A percentile compares a stretch with the other conserved stretches of the same genome.
Conservation (phyloP, 169 alveolate species). For the Eimeria praecox region DNA sequence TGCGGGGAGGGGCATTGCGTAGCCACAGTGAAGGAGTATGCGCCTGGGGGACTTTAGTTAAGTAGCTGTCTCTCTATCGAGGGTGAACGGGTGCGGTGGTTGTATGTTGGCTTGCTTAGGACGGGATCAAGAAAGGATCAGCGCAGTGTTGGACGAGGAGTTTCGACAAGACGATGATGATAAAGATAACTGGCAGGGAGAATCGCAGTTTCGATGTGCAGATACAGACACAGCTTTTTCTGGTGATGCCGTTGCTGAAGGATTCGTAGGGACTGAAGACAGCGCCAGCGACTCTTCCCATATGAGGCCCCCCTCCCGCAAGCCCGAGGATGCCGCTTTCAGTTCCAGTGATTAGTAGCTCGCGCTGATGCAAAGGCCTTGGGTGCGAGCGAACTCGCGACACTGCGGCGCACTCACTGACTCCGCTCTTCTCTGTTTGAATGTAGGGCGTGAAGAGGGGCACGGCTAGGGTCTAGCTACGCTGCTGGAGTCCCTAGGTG, state of each 20-base stretch:
- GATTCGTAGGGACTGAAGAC: conserved; percentile 11
- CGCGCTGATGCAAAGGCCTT: background rate
- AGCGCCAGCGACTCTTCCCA: conserved; percentile 45
- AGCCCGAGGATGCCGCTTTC: background rate
- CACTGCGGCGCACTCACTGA: background rate
- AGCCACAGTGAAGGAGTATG: background rate
- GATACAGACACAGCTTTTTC: conserved; percentile 2
- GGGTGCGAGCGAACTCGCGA: background rate
- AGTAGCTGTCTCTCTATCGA: background rate
- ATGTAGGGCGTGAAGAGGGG: background rate
- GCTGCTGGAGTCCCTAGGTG: background rate
- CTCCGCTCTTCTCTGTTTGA: background rate
- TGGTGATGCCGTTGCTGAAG: conserved; percentile 45
- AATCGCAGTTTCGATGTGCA: background rate
- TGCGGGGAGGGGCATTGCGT: too few relatives aligned
- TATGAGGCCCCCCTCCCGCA: background rate
- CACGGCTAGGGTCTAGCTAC: background rate
- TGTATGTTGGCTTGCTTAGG: background rate
- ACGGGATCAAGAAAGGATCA: conserved; percentile 50
- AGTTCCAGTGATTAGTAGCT: conserved; percentile 26
- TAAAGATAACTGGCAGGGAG: conserved; percentile 12
- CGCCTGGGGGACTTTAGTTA: background rate
- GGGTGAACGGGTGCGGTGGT: background rate
- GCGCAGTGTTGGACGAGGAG: conserved; percentile 62
- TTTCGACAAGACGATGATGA: conserved; percentile 23